Evolutionary conservation across 2,329 filamentous ascomycete species (phyloP), one percentile per base, ranked within the genome.

Genomic region (Exophiala alcalophila): DNA sequence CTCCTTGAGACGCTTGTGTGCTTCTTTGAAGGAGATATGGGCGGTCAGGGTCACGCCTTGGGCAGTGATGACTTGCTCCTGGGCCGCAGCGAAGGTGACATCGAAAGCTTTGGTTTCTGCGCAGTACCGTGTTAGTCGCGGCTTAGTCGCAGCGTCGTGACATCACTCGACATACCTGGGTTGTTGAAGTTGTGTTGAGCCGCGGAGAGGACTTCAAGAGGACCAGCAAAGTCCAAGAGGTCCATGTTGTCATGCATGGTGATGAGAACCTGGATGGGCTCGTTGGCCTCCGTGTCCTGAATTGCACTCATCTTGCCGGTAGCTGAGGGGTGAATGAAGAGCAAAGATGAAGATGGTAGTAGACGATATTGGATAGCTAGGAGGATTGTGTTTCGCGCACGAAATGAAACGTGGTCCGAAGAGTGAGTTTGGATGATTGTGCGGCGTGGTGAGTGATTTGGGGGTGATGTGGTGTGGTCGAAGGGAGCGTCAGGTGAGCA

Each of bases 1-100:
- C 53, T 89, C 83, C 54, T 81, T 71, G 34, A 89, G 77, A 55
- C 70, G 68, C 47, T 86, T 78, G 66, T 87, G 76, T 49, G 86
- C 86, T 61, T 91, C 85, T 61, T 85, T 84, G 73, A 78, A 88
- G 62, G 80, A 74, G 64, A 90, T 81, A 66, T 92, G 83, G 50
- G 84, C 80, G 58, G 78, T 78, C 64, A 92, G 71, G 56, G 80
- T 73, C 60, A 83, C 76, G 54, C 85, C 85, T 64, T 88, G 75
- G 41, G 65, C 64, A 30, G 76, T 74, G 44, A 67, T 68, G 58
- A 74, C 69, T 51, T 68, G 61, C 43, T 71, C 65, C 25, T 62
- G 56, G 8, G 65, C 59, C 43, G 70, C 72, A 34, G 68, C 70
- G 47, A 76, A 69, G 43, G 73, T 73, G 62, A 71, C 65, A 57